Base-by-base conservation (phyloP, 805 yeast genomes). In the Sungouiella blattae region DNA sequence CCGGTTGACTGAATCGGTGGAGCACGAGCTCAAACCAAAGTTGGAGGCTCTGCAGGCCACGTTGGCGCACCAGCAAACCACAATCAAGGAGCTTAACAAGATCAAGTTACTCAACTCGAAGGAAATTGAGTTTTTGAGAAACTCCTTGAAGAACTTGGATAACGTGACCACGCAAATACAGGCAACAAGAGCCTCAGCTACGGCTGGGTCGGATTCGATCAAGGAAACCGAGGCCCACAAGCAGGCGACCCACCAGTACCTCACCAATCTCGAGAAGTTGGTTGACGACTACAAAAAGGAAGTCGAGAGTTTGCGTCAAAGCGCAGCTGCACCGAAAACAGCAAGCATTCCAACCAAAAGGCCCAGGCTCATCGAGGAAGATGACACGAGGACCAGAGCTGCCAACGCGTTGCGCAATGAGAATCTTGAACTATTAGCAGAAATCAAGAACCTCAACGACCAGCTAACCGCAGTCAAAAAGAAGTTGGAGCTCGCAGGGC, bases 51-150 rank as follows among this genome's bases (percentile, higher is more conserved):
- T 57, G 26, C 37, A 44, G n/a, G 34, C 38, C 4, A 43, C 45
- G 13, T 5, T 43, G 4, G 17, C 37, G 1, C 12, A 29, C 1
- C 53, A 50, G 30, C 48, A 53, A 5, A 42, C 43, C 5, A 33
- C 40, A 12, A 44, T 62, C 11, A 52, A 55, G 40, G 57, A 79
- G 36, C 52, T 75, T 5, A 75, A 76, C 32, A 71, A 73, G 35
- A 80, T 78, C 38, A 68, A 68, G 33, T 49, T 62, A 3, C 58
- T 82, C 28, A 72, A 80, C n/a, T 49, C 62, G 16, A 77, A 75
- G 41, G 89, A 83, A 49, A 70, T 79, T 18, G 75, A 69, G 35
- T 68, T 78, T 38, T 58, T 83, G 35, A 64, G 83, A 39, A 67
- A 66, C 26, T 81, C 78, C 54, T 52, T 83, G 33, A 71, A 77